Conservation (phyloP, 2,329 filamentous ascomycete species). For the Aspergillus felis region DNA sequence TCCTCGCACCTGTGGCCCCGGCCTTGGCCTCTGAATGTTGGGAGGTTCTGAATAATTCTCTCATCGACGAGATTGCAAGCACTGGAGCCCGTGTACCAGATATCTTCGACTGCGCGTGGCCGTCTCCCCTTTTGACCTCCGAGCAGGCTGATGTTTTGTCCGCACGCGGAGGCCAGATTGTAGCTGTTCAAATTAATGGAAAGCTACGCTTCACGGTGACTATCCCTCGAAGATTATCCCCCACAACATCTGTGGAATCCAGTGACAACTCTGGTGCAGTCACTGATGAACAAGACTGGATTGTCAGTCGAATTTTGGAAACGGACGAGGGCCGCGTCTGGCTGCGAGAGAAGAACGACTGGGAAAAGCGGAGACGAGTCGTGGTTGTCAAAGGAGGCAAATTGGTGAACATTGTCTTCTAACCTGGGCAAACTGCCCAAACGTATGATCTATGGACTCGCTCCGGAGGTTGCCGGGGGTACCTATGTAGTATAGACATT, state of each 20-base stretch:
- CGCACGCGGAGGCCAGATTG: slow-evolving; percentile 49
- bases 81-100: slow-evolving; percentile 17
- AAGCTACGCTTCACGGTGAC: slow-evolving; percentile 66
- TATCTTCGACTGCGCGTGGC: slow-evolving; percentile 55
- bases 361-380: slow-evolving; percentile 56
- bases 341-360: slow-evolving; percentile 49
- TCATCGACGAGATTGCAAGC: slow-evolving; percentile 9
- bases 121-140: slow-evolving; percentile 41
- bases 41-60: slow-evolving; percentile 50
- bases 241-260: slow-evolving; percentile 24
- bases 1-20: slow-evolving; percentile 76
- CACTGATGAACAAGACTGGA: slow-evolving; percentile 53
- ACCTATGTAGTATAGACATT: slow-evolving; percentile 1
- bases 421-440: slow-evolving; percentile 8
- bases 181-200: slow-evolving; percentile 75
- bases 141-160: slow-evolving; percentile 42
- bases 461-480: not conserved
- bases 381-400: slow-evolving; percentile 65
- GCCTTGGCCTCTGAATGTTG: slow-evolving; percentile 80
- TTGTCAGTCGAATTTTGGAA: slow-evolving; percentile 58
- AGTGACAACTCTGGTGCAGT: slow-evolving; percentile 13
- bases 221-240: slow-evolving; percentile 51
- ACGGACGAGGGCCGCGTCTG: slow-evolving; percentile 58
- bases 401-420: slow-evolving; percentile 70
- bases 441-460: too few species aligned